Percentiles rank a stretch among this genome's conserved stretches.
phyloP scores from a whole-genome alignment of 495 filamentous ascomycete species.

The Penicillium bovifimosum region DNA sequence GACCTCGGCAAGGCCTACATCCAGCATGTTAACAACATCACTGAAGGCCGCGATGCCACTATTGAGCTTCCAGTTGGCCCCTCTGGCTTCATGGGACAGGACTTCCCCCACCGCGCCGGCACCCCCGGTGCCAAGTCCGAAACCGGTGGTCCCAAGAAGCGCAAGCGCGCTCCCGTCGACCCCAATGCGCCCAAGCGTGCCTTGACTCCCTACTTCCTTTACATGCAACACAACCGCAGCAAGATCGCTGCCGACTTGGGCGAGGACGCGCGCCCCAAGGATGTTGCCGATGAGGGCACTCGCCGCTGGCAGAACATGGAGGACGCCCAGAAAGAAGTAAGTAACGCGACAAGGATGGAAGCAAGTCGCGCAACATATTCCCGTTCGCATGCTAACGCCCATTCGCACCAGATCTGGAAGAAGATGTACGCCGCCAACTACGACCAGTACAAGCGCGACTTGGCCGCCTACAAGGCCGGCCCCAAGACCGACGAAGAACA shows the following conservation, averaged over 20 bases:
- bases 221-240: slow-evolving; percentile 74
- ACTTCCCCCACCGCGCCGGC: slow-evolving; percentile 36
- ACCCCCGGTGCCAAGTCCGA: slow-evolving; percentile 40
- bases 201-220: slow-evolving; percentile 90
- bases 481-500: slow-evolving; percentile 41
- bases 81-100: slow-evolving; percentile 42
- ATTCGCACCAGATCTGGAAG: slow-evolving; percentile 58
- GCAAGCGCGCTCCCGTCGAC: slow-evolving; percentile 76
- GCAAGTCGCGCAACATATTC: too few relatives aligned
- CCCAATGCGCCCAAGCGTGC: slow-evolving; percentile 93
- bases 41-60: slow-evolving; percentile 53
- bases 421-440: slow-evolving; percentile 70
- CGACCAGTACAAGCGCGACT: slow-evolving; percentile 63
- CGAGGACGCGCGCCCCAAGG: slow-evolving; percentile 61
- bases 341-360: slow-evolving; percentile 36
- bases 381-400: slow-evolving; percentile 4
- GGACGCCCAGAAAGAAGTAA: slow-evolving; percentile 66
- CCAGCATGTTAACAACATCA: slow-evolving; percentile 72
- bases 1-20: slow-evolving; percentile 74
- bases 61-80: slow-evolving; percentile 48
- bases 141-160: slow-evolving; percentile 68
- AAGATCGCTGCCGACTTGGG: slow-evolving; percentile 75
- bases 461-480: slow-evolving; percentile 61
- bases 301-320: slow-evolving; percentile 74
- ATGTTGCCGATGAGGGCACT: slow-evolving; percentile 77